These are phyloP conservation scores for Tylopilus sp. DNA, from an alignment of 768 basidiomycete genomes.

Conservation along the genomic window DNA sequence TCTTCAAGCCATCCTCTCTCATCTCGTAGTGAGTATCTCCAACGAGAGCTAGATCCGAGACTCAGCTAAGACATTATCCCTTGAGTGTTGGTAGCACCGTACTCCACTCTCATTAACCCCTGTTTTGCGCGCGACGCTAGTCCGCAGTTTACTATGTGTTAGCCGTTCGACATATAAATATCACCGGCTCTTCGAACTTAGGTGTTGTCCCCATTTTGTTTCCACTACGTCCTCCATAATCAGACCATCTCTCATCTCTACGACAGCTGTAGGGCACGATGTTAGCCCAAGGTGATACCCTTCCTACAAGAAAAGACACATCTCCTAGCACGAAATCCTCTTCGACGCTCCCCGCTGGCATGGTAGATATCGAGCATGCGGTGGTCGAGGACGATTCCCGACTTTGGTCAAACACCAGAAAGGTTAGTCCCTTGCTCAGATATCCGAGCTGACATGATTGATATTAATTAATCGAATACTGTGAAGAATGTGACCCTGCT, in stretches of 20 bases:
- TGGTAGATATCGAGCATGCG: constrained; percentile 37
- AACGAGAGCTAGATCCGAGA: neutral
- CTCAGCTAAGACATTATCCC: constrained; percentile 4
- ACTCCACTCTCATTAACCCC: neutral
- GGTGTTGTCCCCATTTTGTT: neutral
- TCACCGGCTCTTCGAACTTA: neutral
- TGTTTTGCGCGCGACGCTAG: neutral
- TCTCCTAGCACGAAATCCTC: neutral
- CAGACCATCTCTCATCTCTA: constrained; percentile 9
- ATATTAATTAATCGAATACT: neutral
- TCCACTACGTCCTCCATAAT: constrained; percentile 1
- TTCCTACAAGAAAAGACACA: neutral
- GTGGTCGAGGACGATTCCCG: constrained; percentile 63
- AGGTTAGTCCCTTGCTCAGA: constrained; percentile 37
- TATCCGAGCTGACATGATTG: neutral
- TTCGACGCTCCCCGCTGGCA: neutral
- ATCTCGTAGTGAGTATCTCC: neutral
- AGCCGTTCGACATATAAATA: constrained; percentile 1
- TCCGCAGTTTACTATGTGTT: neutral
- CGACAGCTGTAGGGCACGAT: neutral
- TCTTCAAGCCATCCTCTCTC: no score
- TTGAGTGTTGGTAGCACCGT: neutral
- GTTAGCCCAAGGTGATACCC: constrained; percentile 1
- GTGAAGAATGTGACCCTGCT: constrained; percentile 17
- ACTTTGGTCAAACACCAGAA: constrained; percentile 52